Evolutionary conservation across 768 basidiomycete species (phyloP).

Genomic region (Boletellus ananas): DNA sequence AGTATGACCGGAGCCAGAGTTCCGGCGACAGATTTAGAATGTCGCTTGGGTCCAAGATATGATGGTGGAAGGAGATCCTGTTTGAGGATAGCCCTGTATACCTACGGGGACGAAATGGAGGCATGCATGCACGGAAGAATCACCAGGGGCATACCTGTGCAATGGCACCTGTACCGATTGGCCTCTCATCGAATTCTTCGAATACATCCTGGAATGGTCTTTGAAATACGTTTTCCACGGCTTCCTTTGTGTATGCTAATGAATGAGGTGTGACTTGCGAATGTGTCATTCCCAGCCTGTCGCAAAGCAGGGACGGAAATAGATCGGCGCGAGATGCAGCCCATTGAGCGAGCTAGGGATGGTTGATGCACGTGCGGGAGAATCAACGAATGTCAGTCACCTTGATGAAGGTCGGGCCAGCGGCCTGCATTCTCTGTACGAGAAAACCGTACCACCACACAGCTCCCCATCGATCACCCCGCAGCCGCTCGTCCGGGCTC

Average conservation of each 20-base stretch:
- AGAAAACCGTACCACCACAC: conserved; percentile 97
- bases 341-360: conserved; percentile 88
- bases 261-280: conserved; percentile 84
- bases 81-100: conserved; percentile 85
- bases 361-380: conserved; percentile 8
- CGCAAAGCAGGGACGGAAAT: conserved; percentile 84
- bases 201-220: conserved; percentile 85
- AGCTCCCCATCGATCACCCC: conserved; percentile 86
- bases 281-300: conserved; percentile 80
- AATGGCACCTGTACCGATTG: conserved; percentile 98
- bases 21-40: conserved; percentile 42
- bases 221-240: conserved; percentile 82
- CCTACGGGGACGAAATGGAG: conserved; percentile 39
- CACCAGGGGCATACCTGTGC: conserved; percentile 56
- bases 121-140: background rate
- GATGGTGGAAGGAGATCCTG: conserved; percentile 81
- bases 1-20: conserved; percentile 49
- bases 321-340: conserved; percentile 93
- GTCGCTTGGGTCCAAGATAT: conserved; percentile 73
- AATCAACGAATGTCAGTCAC: conserved; percentile 36
- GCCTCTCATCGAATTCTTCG: conserved; percentile 77
- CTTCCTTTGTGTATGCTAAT: conserved; percentile 69
- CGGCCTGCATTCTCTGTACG: conserved; percentile 85
- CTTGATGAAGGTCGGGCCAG: conserved; percentile 97
- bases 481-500: conserved; percentile 46